Conservation (phyloP, 1,284 basidiomycete genomes). For the Earliella scabrosa region DNA sequence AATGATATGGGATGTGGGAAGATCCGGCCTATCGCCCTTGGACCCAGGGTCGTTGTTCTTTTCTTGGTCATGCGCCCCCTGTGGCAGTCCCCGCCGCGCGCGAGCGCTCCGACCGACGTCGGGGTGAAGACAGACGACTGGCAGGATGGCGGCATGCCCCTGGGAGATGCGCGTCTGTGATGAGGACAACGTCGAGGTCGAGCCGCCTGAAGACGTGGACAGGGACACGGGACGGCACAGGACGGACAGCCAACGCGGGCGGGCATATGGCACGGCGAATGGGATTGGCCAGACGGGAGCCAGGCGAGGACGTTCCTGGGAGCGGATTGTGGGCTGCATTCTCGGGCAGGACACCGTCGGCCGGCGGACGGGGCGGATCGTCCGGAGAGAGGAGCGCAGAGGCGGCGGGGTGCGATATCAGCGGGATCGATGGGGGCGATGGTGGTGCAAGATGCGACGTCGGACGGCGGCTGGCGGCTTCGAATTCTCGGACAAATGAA, state of each 20-base stretch:
- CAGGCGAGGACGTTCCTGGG: constrained; percentile 6
- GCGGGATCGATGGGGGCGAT: constrained; percentile 20
- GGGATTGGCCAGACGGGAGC: constrained; percentile 6
- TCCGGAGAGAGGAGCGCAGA: background rate
- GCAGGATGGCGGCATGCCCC: too few relatives aligned
- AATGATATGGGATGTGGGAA: background rate
- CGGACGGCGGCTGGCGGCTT: too few relatives aligned
- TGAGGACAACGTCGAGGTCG: constrained; percentile 9
- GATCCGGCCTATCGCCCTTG: constrained; percentile 18
- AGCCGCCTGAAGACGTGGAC: too few relatives aligned
- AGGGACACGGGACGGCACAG: too few relatives aligned
- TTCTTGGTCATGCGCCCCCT: constrained; percentile 20
- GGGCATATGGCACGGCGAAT: too few relatives aligned
- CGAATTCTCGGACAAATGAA: too few relatives aligned
- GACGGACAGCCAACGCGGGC: too few relatives aligned
- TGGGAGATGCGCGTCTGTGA: background rate
- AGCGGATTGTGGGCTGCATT: background rate
- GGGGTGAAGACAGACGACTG: constrained; percentile 7
- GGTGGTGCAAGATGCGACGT: constrained; percentile 6
- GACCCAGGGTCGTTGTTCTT: constrained; percentile 4
- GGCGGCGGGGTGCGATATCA: constrained; percentile 3
- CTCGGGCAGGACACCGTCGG: constrained; percentile 13
- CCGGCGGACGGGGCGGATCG: constrained; percentile 12
- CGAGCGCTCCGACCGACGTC: constrained; percentile 24
- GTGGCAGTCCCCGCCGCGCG: constrained; percentile 10